Evolutionary conservation across 306 rosid genomes (phyloP), one percentile per base, ranked within the genome.

Genomic region (Myrica gale): DNA sequence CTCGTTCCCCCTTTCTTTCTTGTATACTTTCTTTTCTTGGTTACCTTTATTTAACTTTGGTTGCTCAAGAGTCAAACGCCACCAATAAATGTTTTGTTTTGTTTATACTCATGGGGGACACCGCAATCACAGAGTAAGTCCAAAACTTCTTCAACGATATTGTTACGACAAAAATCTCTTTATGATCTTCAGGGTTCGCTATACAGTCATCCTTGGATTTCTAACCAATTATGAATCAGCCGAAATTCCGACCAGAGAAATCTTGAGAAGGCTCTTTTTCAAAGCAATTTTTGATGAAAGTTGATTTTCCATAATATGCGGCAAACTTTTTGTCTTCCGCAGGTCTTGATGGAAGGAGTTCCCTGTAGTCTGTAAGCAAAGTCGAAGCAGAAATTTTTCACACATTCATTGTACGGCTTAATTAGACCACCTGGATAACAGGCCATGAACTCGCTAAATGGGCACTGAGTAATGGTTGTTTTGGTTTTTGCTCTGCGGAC

Each of bases 81-180:
- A 70, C 85, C 67, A 42, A 71, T 57, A 71, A 68, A 73, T 50
- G 56, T 45, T 74, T 62, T 74, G 78, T 78, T 86, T 82, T 82
- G 82, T 86, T 82, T 84, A 76, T 81, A 83, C 84, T 76, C 87
- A 75, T 48, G 76, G 86, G 77, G 81, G 83, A 84, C 80, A 78
- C 62, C 81, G 72, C 32, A 45, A 75, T 75, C 75, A 52, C 75
- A 89, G 71, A 85, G 19, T 43, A 66, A 43, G 62, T 39, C 76
- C 63, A 54, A 58, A 68, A 45, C 73, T 75, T 74, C 85, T 77
- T 79, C 67, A 32, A 68, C 69, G 85, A 68, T 81, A 77, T 69
- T 71, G 12, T 55, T 62, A 73, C 72, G 74, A 76, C 80, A 63
- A 86, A 60, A 53, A 82, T 11, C 11, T 76, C 79, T 63, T 50